phyloP scores from a whole-genome alignment of 2,329 filamentous ascomycete genomes.

The Xylaria sp. region DNA sequence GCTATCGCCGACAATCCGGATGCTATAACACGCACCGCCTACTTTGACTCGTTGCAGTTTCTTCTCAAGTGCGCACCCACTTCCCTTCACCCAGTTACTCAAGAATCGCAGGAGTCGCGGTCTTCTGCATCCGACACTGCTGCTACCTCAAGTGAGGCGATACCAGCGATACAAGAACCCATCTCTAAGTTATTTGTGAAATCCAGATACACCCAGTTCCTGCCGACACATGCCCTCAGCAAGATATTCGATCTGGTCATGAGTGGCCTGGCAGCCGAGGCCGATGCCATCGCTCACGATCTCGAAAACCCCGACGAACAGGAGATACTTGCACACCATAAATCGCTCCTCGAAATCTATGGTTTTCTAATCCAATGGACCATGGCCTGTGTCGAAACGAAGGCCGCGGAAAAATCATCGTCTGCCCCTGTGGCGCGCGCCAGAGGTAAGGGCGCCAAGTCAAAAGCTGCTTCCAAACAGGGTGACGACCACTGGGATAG shows the following conservation, averaged over 20 bases:
- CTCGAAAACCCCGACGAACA: conserved; percentile 87
- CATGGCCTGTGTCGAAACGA: conserved; percentile 90
- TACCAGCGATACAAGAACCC: conserved; percentile 49
- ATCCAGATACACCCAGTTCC: conserved; percentile 79
- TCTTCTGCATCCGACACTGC: conserved; percentile 21
- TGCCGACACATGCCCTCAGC: conserved; percentile 83
- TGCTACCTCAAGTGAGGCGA: conserved; percentile 30
- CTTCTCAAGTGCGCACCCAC: conserved; percentile 88
- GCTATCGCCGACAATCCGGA: conserved; percentile 91
- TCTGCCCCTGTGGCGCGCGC: conserved; percentile 72
- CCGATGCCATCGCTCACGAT: conserved; percentile 83
- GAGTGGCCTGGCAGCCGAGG: conserved; percentile 83
- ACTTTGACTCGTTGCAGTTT: conserved; percentile 94
- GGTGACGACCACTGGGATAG: conserved; percentile 90
- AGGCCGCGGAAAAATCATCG: conserved; percentile 87
- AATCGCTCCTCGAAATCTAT: conserved; percentile 90
- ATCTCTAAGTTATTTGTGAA: conserved; percentile 67
- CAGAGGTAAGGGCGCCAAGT: conserved; percentile 74
- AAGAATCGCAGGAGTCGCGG: conserved; percentile 7
- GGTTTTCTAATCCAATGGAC: conserved; percentile 95
- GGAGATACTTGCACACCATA: conserved; percentile 84
- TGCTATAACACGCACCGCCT: conserved; percentile 75
- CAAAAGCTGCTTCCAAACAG: conserved; percentile 68
- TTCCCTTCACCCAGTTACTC: conserved; percentile 46
- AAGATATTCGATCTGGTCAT: conserved; percentile 92